A percentile compares a stretch with the other conserved stretches of the same genome.
Conservation (phyloP, 352 stramenopile genomes). For the Phytophthora gonapodyides region DNA sequence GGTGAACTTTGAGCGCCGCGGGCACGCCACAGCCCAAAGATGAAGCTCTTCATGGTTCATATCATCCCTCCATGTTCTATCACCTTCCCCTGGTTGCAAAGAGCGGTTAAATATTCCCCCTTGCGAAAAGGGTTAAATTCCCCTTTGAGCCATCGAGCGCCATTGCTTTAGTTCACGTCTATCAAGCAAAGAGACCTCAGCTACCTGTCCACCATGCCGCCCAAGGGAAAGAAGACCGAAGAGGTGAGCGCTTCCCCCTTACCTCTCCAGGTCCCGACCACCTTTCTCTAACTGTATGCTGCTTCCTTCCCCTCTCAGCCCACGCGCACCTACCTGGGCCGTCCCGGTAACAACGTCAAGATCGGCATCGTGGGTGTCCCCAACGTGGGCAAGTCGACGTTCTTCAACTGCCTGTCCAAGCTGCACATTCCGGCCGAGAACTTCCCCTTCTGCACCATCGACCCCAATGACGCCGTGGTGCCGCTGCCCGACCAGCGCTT, state of each 20-base stretch:
- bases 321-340: conserved; percentile 79
- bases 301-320: conserved; percentile 20
- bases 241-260: conserved; percentile 43
- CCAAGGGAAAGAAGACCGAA: conserved; percentile 83
- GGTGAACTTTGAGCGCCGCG: not conserved
- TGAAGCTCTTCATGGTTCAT: conserved; percentile 32
- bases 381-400: conserved; percentile 99
- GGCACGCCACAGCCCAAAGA: conserved; percentile 6
- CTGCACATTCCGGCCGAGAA: conserved; percentile 92
- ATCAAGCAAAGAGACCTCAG: conserved; percentile 14
- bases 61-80: not conserved
- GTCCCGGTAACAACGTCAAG: conserved; percentile 95
- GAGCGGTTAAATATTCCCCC: conserved; percentile 1
- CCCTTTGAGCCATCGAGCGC: conserved; percentile 17
- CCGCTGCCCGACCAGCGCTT: conserved; percentile 98
- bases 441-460: conserved; percentile 99
- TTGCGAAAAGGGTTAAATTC: conserved; percentile 12
- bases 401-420: conserved; percentile 99
- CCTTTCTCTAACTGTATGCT: conserved; percentile 6
- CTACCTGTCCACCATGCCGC: conserved; percentile 53
- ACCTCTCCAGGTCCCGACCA: not conserved
- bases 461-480: conserved; percentile 98
- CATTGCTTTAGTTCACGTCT: conserved; percentile 30
- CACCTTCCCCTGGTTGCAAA: not conserved
- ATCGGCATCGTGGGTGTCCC: conserved; percentile 99